phyloP scores from a whole-genome alignment of 257 asterid genomes.

The Petunia secreta region DNA sequence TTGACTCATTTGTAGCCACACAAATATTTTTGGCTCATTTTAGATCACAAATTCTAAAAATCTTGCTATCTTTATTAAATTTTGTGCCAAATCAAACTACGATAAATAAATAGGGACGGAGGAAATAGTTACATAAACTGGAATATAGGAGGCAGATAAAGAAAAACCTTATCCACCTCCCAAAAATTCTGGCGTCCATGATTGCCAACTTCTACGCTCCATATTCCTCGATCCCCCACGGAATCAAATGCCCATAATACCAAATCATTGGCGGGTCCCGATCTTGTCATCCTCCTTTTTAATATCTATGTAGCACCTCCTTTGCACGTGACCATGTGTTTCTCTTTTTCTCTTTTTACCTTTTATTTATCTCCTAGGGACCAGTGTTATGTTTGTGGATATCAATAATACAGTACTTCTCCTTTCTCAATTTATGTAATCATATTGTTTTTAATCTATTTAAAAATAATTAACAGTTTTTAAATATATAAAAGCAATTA shows the following conservation, averaged over 20 bases:
- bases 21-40: no score
- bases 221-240: slow-evolving; percentile 44
- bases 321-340: neutral
- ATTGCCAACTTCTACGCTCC: slow-evolving; percentile 48
- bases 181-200: slow-evolving; percentile 29
- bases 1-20: no score
- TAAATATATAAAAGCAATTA: no score
- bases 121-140: no score
- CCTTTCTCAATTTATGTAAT: no score
- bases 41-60: no score
- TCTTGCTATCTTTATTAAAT: no score
- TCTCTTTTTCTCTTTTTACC: neutral
- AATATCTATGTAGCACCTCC: neutral
- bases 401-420: neutral
- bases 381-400: neutral
- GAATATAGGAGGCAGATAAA: no score
- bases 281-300: neutral
- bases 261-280: slow-evolving; percentile 50
- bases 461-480: no score
- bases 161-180: neutral
- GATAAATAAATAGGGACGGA: no score
- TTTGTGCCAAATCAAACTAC: no score
- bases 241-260: slow-evolving; percentile 47
- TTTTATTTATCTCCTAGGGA: neutral
- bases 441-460: no score